Evolutionary conservation across 257 asterid genomes (phyloP), one percentile per base, ranked within the genome.

Genomic region (Datura wrightii): DNA sequence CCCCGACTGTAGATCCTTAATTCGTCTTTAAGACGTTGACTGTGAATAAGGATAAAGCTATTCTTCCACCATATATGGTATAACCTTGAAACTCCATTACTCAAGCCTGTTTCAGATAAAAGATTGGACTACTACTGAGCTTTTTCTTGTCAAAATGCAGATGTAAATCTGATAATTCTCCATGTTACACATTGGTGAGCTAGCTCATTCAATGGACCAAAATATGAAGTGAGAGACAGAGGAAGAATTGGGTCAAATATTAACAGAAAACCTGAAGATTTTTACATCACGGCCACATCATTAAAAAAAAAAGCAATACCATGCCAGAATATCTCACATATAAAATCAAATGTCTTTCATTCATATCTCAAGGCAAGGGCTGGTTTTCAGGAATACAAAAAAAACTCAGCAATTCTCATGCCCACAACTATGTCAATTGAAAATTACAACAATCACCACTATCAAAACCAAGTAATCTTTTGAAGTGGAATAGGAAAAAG

Each of bases 381-480:
- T 78, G 82, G 82, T 78, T 78, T 78, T 78, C 46, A 76, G 13
- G 13, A 78, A 52, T 39, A 78, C 63, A 78, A 78, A 78, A 11
- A 65, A 78, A 78, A 78, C 82, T 78, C 82, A 78, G 82, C 82
- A 6, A 78, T 52, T 52, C 82, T 78, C 82, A 52, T 52, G 67
- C 85, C 62, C 55, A 50, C 85, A 18, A 83, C 80, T 50, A 53
- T 83, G 53, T 52, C 85, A 66, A 50, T 52, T 48, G 58, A 83
- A 67, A 83, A 15, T 48, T 52, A 78, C 44, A 52, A 78, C 62
- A 50, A 76, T 76, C 15, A 5, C 63, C 63, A 52, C 82, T n/a
- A 52, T 8, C 82, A 78, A 50, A 50, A 78, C 63, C 31, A 52
- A 31, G 82, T 52, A 78, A 13, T 78, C 8, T 52, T 50, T 78